A percentile compares a stretch with the other conserved stretches of the same genome.
These are phyloP conservation scores for Rhodotorula sp. DNA, from an alignment of 1,284 basidiomycete species.

Conservation along the genomic window DNA sequence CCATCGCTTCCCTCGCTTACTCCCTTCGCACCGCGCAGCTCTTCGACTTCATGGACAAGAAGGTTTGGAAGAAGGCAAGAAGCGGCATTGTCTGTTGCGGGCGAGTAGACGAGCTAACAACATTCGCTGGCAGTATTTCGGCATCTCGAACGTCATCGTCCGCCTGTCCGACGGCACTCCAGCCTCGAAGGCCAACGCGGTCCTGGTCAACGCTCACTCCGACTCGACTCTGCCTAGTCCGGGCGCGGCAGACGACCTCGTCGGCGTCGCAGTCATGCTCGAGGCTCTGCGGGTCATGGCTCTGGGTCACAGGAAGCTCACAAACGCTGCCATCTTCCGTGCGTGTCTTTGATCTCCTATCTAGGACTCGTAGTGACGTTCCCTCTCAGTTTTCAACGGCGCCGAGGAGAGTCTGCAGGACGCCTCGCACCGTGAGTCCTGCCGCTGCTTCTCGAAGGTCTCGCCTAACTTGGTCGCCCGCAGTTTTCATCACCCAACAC, in stretches of 20 bases:
- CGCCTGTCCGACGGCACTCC: constrained; percentile 79
- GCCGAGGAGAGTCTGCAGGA: constrained; percentile 94
- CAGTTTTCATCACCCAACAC: constrained; percentile 80
- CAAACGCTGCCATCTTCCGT: constrained; percentile 75
- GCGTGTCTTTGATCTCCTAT: rapidly evolving
- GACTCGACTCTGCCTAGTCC: constrained; percentile 67
- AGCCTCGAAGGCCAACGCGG: constrained; percentile 69
- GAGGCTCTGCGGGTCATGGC: constrained; percentile 81
- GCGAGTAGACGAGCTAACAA: background rate
- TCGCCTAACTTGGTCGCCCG: background rate
- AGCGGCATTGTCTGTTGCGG: constrained; percentile 65
- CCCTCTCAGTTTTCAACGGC: constrained; percentile 71
- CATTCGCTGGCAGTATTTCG: constrained; percentile 71
- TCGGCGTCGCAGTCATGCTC: constrained; percentile 76
- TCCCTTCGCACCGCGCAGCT: background rate
- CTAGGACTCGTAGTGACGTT: rapidly evolving
- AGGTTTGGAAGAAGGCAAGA: constrained; percentile 30
- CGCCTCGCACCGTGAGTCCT: constrained; percentile 66
- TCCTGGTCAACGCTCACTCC: constrained; percentile 86
- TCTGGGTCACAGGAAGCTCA: constrained; percentile 68
- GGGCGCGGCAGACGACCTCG: constrained; percentile 69
- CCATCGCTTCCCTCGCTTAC: background rate
- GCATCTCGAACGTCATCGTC: constrained; percentile 80
- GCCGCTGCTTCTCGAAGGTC: background rate
- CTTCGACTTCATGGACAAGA: constrained; percentile 45